Base-by-base conservation (phyloP, 106 monocot genomes). In the Phalaenopsis aphrodite region DNA sequence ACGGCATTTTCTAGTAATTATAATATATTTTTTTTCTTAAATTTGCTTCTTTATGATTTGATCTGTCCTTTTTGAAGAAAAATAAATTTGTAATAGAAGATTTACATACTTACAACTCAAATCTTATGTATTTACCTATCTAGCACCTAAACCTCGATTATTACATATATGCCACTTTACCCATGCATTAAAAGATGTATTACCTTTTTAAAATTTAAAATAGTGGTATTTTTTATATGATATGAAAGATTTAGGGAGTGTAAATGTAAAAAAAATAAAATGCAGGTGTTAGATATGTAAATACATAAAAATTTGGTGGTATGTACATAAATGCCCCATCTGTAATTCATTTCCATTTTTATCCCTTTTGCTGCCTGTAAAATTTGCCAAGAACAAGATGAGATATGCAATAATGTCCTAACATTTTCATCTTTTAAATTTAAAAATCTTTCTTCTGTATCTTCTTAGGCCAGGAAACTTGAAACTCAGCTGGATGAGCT, bases 401-500 rank as follows among this genome's bases (percentile, higher is more conserved):
- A 23, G 24, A 1, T 24, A 30, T 23, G 18, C 66, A n/a, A 23
- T 23, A 23, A 66, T 46, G 38, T 41, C 15, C 41, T 72, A 41
- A 0, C 2, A 72, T 12, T 72, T 11, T 41, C 15, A 2, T 72
- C 69, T 72, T 14, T 38, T 8, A 75, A 10, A 6, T 45, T 45
- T 46, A 5, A 46, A 45, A 19, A 75, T 5, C 46, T 78, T 79
- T 38, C 42, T 84, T 30, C 2, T 72, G 16, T 14, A 61, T 61
- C 57, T 77, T 47, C 55, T 17, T 71, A 98, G 97, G 97, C 94
- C 83, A 90, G 92, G 79, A 92, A 90, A 78, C 89, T 98, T 77
- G 94, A 98, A 87, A 85, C 86, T 67, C 90, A 94, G 81, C 78
- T 98, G 79, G 97, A 98, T 85, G 97, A 94, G 72, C 90, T 88